Conservation (phyloP, 371 early-diverging fungal genomes). For the Syncephalis plumigaleata region DNA sequence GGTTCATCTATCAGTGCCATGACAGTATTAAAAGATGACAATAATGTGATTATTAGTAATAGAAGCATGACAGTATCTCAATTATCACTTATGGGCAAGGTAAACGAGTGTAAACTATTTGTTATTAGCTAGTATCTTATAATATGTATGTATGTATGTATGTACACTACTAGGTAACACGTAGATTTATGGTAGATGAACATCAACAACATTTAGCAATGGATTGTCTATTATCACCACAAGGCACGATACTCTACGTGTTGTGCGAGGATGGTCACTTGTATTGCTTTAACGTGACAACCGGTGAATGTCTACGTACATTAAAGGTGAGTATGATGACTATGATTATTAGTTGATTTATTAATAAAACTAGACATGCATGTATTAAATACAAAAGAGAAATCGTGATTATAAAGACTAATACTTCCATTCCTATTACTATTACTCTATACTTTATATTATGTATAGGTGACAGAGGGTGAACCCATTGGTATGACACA, state of each 20-base stretch:
- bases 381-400: not conserved
- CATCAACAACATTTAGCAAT: slow-evolving; percentile 2
- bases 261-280: slow-evolving; percentile 38
- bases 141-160: no score
- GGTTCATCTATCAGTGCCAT: slow-evolving; percentile 6
- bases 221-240: slow-evolving; percentile 28
- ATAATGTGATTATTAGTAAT: slow-evolving; percentile 55
- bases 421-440: not conserved
- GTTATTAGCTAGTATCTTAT: no score
- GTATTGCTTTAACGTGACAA: slow-evolving; percentile 33
- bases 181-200: slow-evolving; percentile 7
- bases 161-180: slow-evolving; percentile 6
- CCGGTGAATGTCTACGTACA: slow-evolving; percentile 19
- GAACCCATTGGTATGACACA: slow-evolving; percentile 50
- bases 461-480: slow-evolving; percentile 20
- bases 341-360: no score
- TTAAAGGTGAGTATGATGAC: slow-evolving; percentile 11
- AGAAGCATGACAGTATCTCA: slow-evolving; percentile 43
- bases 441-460: not conserved
- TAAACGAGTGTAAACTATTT: no score
- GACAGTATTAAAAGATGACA: slow-evolving; percentile 17
- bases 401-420: slow-evolving; percentile 1
- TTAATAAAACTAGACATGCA: not conserved
- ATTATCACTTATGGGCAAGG: slow-evolving; percentile 31
- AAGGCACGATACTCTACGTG: slow-evolving; percentile 56